Evolutionary conservation across 140 eudicot genomes (phyloP).

Genomic region (Erigeron philadelphicus): DNA sequence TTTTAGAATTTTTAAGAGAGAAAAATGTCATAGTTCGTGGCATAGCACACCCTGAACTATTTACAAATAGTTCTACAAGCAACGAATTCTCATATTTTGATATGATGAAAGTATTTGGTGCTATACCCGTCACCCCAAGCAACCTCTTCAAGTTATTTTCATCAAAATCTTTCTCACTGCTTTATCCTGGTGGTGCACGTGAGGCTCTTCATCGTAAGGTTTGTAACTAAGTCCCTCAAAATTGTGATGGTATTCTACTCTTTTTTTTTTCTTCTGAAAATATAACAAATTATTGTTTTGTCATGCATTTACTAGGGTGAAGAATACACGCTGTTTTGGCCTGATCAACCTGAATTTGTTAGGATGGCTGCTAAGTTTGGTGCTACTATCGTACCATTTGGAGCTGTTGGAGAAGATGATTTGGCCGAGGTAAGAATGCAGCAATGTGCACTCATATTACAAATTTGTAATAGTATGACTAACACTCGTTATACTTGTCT

Average conservation of each 20-base stretch:
- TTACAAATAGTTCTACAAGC: constrained; percentile 19
- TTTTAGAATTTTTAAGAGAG: constrained; percentile 54
- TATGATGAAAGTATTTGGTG: constrained; percentile 58
- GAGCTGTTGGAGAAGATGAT: constrained; percentile 86
- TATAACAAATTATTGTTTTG: not conserved
- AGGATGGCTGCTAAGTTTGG: constrained; percentile 89
- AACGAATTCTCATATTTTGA: constrained; percentile 47
- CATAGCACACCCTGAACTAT: constrained; percentile 66
- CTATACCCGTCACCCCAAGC: constrained; percentile 59
- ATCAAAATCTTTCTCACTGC: constrained; percentile 58
- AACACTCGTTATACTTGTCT: constrained; percentile 5
- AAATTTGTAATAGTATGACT: too few species aligned
- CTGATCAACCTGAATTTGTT: constrained; percentile 83
- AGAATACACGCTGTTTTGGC: constrained; percentile 77
- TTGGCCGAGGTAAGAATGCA: constrained; percentile 47
- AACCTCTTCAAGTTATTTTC: constrained; percentile 61
- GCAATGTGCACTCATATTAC: not conserved
- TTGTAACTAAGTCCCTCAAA: not conserved
- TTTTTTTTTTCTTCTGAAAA: too few species aligned
- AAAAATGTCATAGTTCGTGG: constrained; percentile 70
- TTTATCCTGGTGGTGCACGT: constrained; percentile 95
- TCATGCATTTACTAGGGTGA: constrained; percentile 53
- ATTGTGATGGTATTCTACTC: not conserved
- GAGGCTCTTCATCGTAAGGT: constrained; percentile 95
- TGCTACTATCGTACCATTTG: constrained; percentile 82